Evolutionary conservation across 768 basidiomycete species (phyloP).

Genomic region (Lepiota venenata): DNA sequence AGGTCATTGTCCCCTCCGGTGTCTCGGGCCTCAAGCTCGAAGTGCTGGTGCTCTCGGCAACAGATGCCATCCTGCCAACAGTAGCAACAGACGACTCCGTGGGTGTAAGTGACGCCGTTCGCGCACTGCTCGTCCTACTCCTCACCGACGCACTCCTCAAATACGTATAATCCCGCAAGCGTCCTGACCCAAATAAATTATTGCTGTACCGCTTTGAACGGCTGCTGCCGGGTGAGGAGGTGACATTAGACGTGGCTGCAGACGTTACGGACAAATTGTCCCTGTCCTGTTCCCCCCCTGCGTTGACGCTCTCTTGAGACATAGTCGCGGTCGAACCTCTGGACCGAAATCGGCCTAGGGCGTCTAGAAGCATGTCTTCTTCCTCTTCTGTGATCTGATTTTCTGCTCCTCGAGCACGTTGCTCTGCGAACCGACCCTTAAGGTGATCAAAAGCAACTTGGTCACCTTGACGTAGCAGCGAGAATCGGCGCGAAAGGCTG

Average conservation of each 20-base stretch:
- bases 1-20: conserved; percentile 39
- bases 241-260: conserved; percentile 35
- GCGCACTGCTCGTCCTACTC: conserved; percentile 37
- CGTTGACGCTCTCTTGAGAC: conserved; percentile 31
- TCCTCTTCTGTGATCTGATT: conserved; percentile 78
- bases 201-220: conserved; percentile 79
- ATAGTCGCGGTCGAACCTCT: conserved; percentile 25
- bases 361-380: conserved; percentile 81
- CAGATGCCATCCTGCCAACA: conserved; percentile 34
- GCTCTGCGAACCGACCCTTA: conserved; percentile 66
- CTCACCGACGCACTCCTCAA: conserved; percentile 48
- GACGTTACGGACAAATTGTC: conserved; percentile 28
- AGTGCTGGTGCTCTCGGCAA: conserved; percentile 29
- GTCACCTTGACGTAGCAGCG: conserved; percentile 69
- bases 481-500: conserved; percentile 82
- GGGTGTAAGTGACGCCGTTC: conserved; percentile 42
- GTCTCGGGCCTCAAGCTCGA: conserved; percentile 44
- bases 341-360: conserved; percentile 48
- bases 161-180: conserved; percentile 72
- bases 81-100: conserved; percentile 38
- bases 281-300: conserved; percentile 25
- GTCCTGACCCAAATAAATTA: conserved; percentile 82
- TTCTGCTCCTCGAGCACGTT: conserved; percentile 64
- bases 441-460: conserved; percentile 65
- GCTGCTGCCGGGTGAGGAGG: conserved; percentile 40